Conservation (phyloP, 805 yeast species). For the Teunomyces kruisii region DNA sequence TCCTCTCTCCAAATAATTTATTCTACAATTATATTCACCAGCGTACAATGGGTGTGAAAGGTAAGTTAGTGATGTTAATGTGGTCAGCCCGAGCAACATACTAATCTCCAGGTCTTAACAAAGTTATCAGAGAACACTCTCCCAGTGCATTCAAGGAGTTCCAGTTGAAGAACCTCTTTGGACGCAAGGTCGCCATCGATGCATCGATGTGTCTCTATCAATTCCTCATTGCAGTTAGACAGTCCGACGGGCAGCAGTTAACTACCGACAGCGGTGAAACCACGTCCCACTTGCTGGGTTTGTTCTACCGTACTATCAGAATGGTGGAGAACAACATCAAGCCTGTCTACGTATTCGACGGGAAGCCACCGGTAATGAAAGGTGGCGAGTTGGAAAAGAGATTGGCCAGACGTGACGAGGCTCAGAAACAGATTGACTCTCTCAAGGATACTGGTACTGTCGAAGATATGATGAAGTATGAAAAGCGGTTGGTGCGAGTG, state of each 20-base stretch:
- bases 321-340: slow-evolving; percentile 92
- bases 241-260: slow-evolving; percentile 92
- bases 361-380: slow-evolving; percentile 93
- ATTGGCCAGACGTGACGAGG: slow-evolving; percentile 75
- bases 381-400: slow-evolving; percentile 92
- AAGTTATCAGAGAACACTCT: slow-evolving; percentile 85
- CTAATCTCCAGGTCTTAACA: slow-evolving; percentile 67
- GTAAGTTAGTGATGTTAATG: slow-evolving; percentile 12
- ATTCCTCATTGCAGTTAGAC: slow-evolving; percentile 93
- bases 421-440: slow-evolving; percentile 70
- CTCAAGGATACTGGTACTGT: slow-evolving; percentile 78
- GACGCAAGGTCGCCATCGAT: slow-evolving; percentile 96
- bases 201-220: slow-evolving; percentile 97
- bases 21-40: neutral
- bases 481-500: slow-evolving; percentile 86
- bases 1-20: neutral
- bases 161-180: slow-evolving; percentile 84
- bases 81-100: neutral
- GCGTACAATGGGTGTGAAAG: slow-evolving; percentile 28
- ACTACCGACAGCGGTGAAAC: slow-evolving; percentile 90
- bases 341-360: slow-evolving; percentile 96
- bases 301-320: slow-evolving; percentile 89
- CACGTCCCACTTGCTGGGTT: slow-evolving; percentile 90
- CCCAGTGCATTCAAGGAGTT: slow-evolving; percentile 74
- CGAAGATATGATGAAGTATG: slow-evolving; percentile 72